Percentiles rank a stretch among this genome's conserved stretches.
Evolutionary conservation across 2,329 filamentous ascomycete genomes (phyloP).

Genomic region (Nemania sp.): DNA sequence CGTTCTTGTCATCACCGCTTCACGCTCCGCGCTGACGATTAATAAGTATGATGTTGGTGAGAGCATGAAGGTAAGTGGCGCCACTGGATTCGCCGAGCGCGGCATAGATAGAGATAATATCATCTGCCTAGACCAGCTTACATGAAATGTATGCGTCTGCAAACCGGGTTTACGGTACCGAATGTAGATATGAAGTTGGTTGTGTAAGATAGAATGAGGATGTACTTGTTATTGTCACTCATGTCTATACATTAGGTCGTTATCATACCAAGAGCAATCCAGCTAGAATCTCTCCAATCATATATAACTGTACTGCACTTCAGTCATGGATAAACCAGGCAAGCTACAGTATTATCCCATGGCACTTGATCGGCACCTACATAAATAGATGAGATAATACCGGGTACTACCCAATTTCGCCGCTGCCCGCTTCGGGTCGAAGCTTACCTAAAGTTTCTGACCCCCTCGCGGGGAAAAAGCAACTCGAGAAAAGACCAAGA

Average conservation of each 20-base stretch:
- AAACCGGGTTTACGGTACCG: too few species aligned
- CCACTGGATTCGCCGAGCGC: too few species aligned
- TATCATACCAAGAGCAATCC: too few species aligned
- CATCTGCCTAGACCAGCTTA: too few species aligned
- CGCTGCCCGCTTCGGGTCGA: not conserved
- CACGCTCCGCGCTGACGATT: not conserved
- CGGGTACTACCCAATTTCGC: not conserved
- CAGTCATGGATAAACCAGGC: not conserved
- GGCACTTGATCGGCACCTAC: not conserved
- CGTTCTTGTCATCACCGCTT: not conserved
- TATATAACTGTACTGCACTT: too few species aligned
- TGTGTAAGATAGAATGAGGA: too few species aligned
- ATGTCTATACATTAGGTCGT: too few species aligned
- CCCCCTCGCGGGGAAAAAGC: not conserved
- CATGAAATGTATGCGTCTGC: too few species aligned
- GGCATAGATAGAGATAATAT: too few species aligned
- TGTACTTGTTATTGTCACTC: too few species aligned
- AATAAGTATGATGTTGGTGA: not conserved
- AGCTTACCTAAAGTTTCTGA: slow-evolving; percentile 6
- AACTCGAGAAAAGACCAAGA: not conserved
- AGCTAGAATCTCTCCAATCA: too few species aligned
- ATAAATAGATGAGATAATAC: not conserved
- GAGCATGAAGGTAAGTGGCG: not conserved
- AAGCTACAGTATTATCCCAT: not conserved
- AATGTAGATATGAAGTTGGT: too few species aligned